Evolutionary conservation across 108 stramenopile genomes (phyloP).

Genomic region (Pseudonitzschia multiseries): DNA sequence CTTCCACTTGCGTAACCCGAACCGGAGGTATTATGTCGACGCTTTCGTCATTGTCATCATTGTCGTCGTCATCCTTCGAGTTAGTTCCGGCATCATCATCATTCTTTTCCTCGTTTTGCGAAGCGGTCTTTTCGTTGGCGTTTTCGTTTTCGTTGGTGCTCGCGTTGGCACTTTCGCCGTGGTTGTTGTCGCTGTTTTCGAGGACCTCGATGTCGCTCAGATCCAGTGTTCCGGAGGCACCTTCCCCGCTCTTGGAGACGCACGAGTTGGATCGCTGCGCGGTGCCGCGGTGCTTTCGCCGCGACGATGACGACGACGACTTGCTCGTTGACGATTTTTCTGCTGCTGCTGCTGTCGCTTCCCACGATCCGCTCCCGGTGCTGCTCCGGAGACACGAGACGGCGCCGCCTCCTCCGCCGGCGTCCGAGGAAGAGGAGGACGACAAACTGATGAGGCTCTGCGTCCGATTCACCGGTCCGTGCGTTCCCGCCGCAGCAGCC

Average conservation of each 20-base stretch:
- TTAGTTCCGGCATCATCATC: too few species aligned
- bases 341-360: too few species aligned
- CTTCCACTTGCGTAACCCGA: slow-evolving; percentile 20
- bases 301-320: background rate
- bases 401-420: too few species aligned
- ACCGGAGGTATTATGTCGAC: slow-evolving; percentile 24
- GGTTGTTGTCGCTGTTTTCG: background rate
- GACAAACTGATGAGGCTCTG: background rate
- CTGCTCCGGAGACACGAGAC: too few species aligned
- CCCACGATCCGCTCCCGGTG: background rate
- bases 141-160: background rate
- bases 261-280: background rate
- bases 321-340: too few species aligned
- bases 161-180: background rate
- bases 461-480: background rate
- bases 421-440: background rate
- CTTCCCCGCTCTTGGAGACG: slow-evolving; percentile 31
- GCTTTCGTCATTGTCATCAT: slow-evolving; percentile 19
- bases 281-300: background rate
- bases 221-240: slow-evolving; percentile 37
- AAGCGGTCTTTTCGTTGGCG: background rate
- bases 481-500: too few species aligned
- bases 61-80: slow-evolving; percentile 18
- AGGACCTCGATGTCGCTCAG: slow-evolving; percentile 11
- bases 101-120: too few species aligned